Evolutionary conservation across 495 filamentous ascomycete species (phyloP).

Genomic region (Endocarpon pusillum): DNA sequence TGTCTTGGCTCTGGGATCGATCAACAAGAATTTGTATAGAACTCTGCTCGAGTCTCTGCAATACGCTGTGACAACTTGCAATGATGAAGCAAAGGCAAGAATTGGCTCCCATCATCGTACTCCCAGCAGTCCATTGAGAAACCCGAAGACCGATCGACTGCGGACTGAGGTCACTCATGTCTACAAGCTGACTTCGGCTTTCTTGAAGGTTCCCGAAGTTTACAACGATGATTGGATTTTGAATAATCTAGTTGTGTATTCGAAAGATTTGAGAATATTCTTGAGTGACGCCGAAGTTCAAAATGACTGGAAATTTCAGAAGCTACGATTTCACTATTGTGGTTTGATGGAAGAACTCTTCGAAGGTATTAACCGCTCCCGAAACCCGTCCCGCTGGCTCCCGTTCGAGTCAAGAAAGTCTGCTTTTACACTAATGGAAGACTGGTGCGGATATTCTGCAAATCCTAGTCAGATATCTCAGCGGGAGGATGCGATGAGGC

Average conservation of each 20-base stretch:
- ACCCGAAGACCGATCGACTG: conserved; percentile 64
- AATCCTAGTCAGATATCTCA: conserved; percentile 70
- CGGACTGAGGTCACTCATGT: conserved; percentile 91
- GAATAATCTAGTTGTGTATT: conserved; percentile 73
- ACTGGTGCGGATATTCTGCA: conserved; percentile 95
- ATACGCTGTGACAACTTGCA: conserved; percentile 60
- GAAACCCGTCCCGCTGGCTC: conserved; percentile 79
- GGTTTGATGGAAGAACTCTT: conserved; percentile 85
- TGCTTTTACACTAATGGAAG: conserved; percentile 89
- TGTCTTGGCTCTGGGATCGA: conserved; percentile 81
- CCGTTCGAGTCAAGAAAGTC: conserved; percentile 90
- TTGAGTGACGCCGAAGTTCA: conserved; percentile 87
- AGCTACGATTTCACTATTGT: conserved; percentile 80
- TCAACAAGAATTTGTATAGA: conserved; percentile 89
- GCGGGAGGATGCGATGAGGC: conserved; percentile 75
- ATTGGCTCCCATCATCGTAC: conserved; percentile 60
- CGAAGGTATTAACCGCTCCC: conserved; percentile 74
- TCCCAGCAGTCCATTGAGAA: conserved; percentile 56
- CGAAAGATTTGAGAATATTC: conserved; percentile 84
- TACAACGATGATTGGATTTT: conserved; percentile 87
- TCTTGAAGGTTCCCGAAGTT: conserved; percentile 60
- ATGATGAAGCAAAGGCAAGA: conserved; percentile 74
- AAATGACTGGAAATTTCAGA: conserved; percentile 92
- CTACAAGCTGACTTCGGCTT: conserved; percentile 85
- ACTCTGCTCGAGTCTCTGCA: conserved; percentile 82